These are phyloP conservation scores for Rhododendron williamsianum DNA, from an alignment of 148 eudicot species.

Conservation along the genomic window DNA sequence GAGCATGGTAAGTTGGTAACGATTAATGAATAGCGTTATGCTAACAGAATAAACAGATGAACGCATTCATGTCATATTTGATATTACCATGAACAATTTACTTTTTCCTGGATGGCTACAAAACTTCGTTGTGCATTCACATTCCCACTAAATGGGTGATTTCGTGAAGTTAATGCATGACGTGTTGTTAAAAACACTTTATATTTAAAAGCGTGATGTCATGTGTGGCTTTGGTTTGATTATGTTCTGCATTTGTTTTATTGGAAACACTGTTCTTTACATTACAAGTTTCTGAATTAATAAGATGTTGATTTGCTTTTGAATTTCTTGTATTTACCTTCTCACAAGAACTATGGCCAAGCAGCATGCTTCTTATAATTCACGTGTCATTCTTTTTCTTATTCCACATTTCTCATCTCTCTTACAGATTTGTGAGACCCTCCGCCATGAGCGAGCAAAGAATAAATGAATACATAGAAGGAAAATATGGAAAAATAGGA, in stretches of 20 bases:
- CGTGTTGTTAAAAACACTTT: background rate
- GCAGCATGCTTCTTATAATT: background rate
- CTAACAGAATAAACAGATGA: background rate
- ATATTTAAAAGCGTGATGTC: background rate
- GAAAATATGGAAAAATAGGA: conserved; percentile 84
- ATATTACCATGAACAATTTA: background rate
- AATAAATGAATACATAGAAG: conserved; percentile 73
- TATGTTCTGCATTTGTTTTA: background rate
- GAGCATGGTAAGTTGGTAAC: background rate
- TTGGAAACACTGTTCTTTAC: background rate
- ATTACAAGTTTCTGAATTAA: background rate
- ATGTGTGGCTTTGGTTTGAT: background rate
- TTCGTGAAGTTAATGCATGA: background rate
- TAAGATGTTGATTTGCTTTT: background rate
- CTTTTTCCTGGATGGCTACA: background rate
- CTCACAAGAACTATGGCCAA: background rate
- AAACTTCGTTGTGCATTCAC: background rate
- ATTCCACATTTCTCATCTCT: conserved; percentile 6
- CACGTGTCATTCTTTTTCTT: conserved; percentile 9
- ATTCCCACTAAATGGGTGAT: background rate
- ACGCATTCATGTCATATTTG: background rate
- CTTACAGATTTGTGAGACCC: conserved; percentile 95
- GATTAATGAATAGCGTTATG: background rate
- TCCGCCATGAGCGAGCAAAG: conserved; percentile 71
- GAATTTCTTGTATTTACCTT: background rate